Percentiles rank a stretch among this genome's conserved stretches.
These are phyloP conservation scores for Atkinsonella hypoxylon DNA, from an alignment of 2,329 filamentous ascomycete species.

Conservation along the genomic window DNA sequence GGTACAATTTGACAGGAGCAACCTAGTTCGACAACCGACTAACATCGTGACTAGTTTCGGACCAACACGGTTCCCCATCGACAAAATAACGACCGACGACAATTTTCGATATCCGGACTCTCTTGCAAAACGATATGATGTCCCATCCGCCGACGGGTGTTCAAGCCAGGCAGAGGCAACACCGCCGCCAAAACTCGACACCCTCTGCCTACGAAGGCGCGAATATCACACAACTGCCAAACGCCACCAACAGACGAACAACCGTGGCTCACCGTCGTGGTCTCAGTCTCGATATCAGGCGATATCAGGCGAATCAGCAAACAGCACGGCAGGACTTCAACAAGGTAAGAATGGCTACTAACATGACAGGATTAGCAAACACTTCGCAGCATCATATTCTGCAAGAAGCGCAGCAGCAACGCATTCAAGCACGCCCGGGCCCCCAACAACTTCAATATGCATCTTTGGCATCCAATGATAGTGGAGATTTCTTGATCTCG, in stretches of 20 bases:
- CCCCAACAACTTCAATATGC: conserved; percentile 16
- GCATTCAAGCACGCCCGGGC: conserved; percentile 65
- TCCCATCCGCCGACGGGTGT: conserved; percentile 61
- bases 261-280: conserved; percentile 61
- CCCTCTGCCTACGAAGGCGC: conserved; percentile 65
- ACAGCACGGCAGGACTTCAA: conserved; percentile 21
- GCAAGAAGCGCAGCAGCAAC: conserved; percentile 85
- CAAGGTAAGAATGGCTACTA: conserved; percentile 42
- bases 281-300: conserved; percentile 68
- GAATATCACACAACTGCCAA: conserved; percentile 55
- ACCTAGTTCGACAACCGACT: neutral
- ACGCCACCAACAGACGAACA: conserved; percentile 28
- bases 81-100: conserved; percentile 39
- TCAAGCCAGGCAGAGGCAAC: conserved; percentile 44
- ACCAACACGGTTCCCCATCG: conserved; percentile 37
- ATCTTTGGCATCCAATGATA: conserved; percentile 22
- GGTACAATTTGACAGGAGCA: conserved; percentile 32
- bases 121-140: conserved; percentile 63
- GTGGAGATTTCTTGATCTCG: conserved; percentile 46
- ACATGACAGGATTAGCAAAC: conserved; percentile 42
- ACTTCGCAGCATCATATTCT: conserved; percentile 58
- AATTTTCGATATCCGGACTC: conserved; percentile 48
- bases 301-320: conserved; percentile 31
- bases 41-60: conserved; percentile 25
- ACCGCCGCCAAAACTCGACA: conserved; percentile 82